Evolutionary conservation across 306 rosid genomes (phyloP), one percentile per base, ranked within the genome.

Genomic region (Rosa multiflora): DNA sequence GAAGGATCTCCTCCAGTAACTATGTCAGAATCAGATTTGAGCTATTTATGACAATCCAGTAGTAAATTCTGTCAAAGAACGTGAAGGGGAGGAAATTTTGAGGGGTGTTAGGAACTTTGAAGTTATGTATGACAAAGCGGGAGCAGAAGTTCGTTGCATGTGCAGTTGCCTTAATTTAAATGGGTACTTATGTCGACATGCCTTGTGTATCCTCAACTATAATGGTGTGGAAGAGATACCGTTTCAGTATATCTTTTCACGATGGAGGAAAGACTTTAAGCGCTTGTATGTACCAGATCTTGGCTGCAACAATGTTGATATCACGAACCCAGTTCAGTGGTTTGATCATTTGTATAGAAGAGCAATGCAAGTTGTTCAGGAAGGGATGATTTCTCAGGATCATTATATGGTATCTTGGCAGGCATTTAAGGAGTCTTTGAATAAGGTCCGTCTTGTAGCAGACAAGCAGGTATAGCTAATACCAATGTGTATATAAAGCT

Each of bases 261-360:
- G 97, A 58, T 92, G 99, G 99, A 95, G 96, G 89, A 95, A 88
- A 89, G 99, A 92, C 85, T 87, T 85, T 75, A 89, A 83, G 85
- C 93, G 97, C 20, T 74, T 92, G 70, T 92, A 92, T 82, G 93
- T 85, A 69, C 92, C 97, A 46, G 88, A 88, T 72, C 85, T 91
- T 70, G 84, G 90, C 77, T 85, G 86, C 26, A 85, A 92, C 76
- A 86, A 79, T 78, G 88, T 91, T 40, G 99, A 95, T 90, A 84
- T 87, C 72, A 83, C 87, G 77, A 92, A 95, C 85, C 94, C 97
- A n/a, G 91, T 92, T 87, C 97, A 92, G 90, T 86, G 93, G 92
- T 92, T 84, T 74, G 99, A 95, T 87, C 96, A 95, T 88, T 88
- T 95, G 90, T 88, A 91, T 88, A 91, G 88, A 92, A 85, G 87